These are phyloP conservation scores for Karstenula rhodostoma DNA, from an alignment of 2,329 filamentous ascomycete genomes.

Conservation along the genomic window DNA sequence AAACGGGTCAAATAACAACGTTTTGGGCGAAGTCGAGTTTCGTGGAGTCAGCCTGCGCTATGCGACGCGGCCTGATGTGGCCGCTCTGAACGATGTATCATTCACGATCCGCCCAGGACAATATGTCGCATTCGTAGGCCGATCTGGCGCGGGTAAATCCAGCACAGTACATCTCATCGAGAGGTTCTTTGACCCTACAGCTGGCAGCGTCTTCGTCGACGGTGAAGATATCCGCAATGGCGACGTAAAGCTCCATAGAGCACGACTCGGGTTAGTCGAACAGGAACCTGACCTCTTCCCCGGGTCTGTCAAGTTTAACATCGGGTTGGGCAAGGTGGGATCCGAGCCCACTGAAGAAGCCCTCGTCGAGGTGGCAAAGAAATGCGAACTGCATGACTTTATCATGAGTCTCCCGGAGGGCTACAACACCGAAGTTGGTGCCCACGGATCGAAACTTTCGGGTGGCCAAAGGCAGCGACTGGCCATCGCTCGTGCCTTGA, in stretches of 20 bases:
- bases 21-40: constrained; percentile 42
- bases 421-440: constrained; percentile 56
- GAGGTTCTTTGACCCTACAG: constrained; percentile 54
- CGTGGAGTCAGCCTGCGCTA: constrained; percentile 45
- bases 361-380: constrained; percentile 48
- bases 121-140: constrained; percentile 54
- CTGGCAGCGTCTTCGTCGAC: constrained; percentile 52
- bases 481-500: constrained; percentile 56
- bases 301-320: constrained; percentile 55
- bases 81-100: constrained; percentile 49
- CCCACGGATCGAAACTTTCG: constrained; percentile 53
- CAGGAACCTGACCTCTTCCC: constrained; percentile 58
- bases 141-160: constrained; percentile 57
- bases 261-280: constrained; percentile 53
- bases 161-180: constrained; percentile 57
- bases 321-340: constrained; percentile 51
- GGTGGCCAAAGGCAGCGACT: constrained; percentile 58
- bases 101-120: constrained; percentile 50
- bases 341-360: constrained; percentile 33
- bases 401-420: constrained; percentile 57
- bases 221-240: constrained; percentile 52
- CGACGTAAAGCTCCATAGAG: constrained; percentile 48
- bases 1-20: constrained; percentile 9
- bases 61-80: constrained; percentile 37
- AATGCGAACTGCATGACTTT: constrained; percentile 57